These are phyloP conservation scores for Umbelopsis sp. DNA, from an alignment of 371 early-diverging fungal genomes.

Conservation along the genomic window DNA sequence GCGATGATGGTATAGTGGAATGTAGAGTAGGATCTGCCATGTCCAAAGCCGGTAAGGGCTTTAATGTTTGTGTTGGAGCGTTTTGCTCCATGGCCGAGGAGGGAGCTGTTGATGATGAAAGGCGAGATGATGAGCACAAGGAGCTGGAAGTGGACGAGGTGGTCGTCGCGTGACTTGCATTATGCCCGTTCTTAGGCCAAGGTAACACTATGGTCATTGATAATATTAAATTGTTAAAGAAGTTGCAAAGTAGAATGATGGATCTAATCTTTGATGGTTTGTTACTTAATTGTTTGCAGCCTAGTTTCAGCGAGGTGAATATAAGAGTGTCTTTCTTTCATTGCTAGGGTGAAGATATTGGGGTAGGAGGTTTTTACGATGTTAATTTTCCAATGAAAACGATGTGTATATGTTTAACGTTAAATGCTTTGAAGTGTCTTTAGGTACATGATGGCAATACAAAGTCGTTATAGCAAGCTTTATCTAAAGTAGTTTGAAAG, in stretches of 20 bases:
- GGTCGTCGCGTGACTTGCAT: conserved; percentile 19
- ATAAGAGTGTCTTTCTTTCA: background rate
- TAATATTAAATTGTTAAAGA: background rate
- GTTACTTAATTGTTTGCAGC: background rate
- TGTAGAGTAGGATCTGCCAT: conserved; percentile 3
- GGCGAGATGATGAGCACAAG: conserved; percentile 18
- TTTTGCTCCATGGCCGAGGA: conserved; percentile 12
- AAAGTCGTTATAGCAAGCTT: no score
- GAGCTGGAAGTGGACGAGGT: conserved; percentile 15
- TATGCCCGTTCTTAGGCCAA: background rate
- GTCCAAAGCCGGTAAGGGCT: conserved; percentile 17
- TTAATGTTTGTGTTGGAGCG: conserved; percentile 9
- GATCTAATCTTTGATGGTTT: no score
- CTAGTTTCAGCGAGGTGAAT: conserved; percentile 15
- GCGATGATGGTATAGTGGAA: background rate
- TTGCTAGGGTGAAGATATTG: background rate
- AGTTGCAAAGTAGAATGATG: background rate
- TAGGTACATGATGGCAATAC: no score
- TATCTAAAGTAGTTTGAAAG: no score
- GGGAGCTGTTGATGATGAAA: conserved; percentile 6
- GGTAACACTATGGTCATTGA: conserved; percentile 16
- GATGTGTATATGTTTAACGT: background rate
- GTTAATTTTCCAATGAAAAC: background rate
- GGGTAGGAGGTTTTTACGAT: no score
- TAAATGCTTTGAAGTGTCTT: background rate